Percentiles rank a stretch among this genome's conserved stretches.
Evolutionary conservation across 495 filamentous ascomycete species (phyloP).

Genomic region (Cairneyella variabilis): DNA sequence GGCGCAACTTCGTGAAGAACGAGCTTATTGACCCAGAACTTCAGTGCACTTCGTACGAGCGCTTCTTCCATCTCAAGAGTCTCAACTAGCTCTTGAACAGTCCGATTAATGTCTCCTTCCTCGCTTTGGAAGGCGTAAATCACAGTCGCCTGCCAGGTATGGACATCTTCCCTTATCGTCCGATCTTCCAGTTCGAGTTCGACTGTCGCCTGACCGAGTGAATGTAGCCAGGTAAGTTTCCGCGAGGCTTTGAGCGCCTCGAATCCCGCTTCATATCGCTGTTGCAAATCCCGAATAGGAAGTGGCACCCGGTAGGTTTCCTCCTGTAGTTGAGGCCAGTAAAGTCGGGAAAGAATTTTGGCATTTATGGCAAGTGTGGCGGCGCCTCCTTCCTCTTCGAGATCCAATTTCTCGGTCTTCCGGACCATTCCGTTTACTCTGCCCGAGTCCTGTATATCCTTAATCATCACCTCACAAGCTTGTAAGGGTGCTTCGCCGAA

Average conservation of each 20-base stretch:
- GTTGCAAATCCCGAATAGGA: conserved; percentile 58
- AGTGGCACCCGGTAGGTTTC: conserved; percentile 71
- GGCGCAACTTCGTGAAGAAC: conserved; percentile 60
- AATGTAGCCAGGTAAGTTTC: conserved; percentile 83
- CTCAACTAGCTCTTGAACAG: conserved; percentile 57
- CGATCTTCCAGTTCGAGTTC: conserved; percentile 82
- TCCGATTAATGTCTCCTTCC: conserved; percentile 31
- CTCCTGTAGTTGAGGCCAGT: conserved; percentile 83
- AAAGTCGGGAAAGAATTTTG: conserved; percentile 86
- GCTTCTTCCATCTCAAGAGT: conserved; percentile 71
- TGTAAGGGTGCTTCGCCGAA: conserved; percentile 85
- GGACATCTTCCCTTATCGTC: conserved; percentile 64
- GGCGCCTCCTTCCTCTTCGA: conserved; percentile 11
- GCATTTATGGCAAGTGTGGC: conserved; percentile 52
- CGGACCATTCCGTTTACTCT: conserved; percentile 64
- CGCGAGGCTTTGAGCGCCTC: conserved; percentile 72
- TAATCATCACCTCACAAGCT: conserved; percentile 94
- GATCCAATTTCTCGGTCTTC: conserved; percentile 32
- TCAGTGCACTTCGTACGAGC: conserved; percentile 71
- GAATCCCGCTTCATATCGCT: conserved; percentile 72
- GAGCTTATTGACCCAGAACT: conserved; percentile 79
- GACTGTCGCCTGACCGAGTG: conserved; percentile 75
- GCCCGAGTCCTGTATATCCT: conserved; percentile 84
- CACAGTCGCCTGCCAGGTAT: conserved; percentile 84
- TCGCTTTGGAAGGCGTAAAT: conserved; percentile 76